A percentile compares a stretch with the other conserved stretches of the same genome.
These are phyloP conservation scores for Exophiala spinifera DNA, from an alignment of 2,329 filamentous ascomycete species.

Conservation along the genomic window DNA sequence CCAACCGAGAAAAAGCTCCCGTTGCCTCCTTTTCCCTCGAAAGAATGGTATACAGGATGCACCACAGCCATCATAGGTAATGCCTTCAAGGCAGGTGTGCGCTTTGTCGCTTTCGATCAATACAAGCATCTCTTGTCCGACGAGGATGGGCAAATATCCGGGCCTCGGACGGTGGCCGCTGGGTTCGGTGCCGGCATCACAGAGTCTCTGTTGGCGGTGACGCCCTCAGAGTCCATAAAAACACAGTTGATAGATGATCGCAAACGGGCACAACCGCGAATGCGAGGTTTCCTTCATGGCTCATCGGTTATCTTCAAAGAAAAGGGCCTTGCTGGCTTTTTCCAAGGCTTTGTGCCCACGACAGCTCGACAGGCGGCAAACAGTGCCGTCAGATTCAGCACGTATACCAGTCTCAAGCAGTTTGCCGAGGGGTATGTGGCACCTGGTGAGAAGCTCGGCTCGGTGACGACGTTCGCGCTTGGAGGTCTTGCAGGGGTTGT, in stretches of 20 bases:
- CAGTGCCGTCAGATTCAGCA: conserved; percentile 83
- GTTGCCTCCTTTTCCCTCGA: conserved; percentile 82
- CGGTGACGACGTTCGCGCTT: conserved; percentile 82
- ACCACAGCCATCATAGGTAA: conserved; percentile 97
- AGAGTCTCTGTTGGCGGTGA: conserved; percentile 88
- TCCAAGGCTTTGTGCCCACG: conserved; percentile 94
- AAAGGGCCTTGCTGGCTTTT: conserved; percentile 85
- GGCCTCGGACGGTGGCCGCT: conserved; percentile 84
- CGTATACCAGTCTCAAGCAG: conserved; percentile 87
- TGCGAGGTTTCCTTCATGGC: conserved; percentile 90
- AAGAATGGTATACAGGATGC: conserved; percentile 96
- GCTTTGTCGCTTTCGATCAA: conserved; percentile 94
- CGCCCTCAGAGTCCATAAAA: conserved; percentile 97
- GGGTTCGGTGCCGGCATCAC: conserved; percentile 94
- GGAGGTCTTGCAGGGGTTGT: conserved; percentile 85
- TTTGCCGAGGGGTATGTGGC: conserved; percentile 87
- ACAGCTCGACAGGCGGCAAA: conserved; percentile 94
- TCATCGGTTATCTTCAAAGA: conserved; percentile 83
- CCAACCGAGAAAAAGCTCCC: conserved; percentile 81
- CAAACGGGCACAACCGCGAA: conserved; percentile 77
- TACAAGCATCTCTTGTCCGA: conserved; percentile 84
- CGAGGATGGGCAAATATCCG: conserved; percentile 80
- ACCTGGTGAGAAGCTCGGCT: conserved; percentile 90
- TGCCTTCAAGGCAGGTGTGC: conserved; percentile 90
- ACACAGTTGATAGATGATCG: conserved; percentile 97